A percentile compares a stretch with the other conserved stretches of the same genome.
Conservation (phyloP, 257 asterid species). For the Solanum lycopersicoides region DNA sequence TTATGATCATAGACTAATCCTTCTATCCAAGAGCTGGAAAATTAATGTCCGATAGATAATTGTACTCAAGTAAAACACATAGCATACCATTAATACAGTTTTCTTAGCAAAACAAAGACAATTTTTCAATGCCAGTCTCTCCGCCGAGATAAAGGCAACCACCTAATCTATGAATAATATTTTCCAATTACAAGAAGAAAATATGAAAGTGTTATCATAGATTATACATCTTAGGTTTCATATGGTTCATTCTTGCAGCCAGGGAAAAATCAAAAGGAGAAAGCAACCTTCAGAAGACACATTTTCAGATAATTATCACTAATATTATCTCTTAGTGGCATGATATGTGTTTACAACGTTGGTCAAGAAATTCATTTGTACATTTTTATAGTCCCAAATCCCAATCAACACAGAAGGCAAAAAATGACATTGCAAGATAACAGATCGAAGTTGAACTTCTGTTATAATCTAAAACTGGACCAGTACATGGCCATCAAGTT, state of each 20-base stretch:
- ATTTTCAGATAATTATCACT: background rate
- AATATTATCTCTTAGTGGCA: background rate
- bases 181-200: background rate
- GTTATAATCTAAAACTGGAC: background rate
- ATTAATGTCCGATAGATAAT: background rate
- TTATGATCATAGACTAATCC: background rate
- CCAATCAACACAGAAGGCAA: background rate
- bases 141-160: background rate
- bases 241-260: background rate
- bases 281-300: background rate
- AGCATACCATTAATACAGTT: background rate
- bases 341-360: background rate
- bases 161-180: background rate
- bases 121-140: background rate
- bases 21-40: background rate
- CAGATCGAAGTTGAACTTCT: background rate
- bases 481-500: background rate
- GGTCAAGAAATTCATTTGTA: background rate
- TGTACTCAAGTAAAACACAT: background rate
- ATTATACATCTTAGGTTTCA: background rate
- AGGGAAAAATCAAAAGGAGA: background rate
- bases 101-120: background rate
- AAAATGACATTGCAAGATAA: background rate
- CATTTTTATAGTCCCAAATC: background rate
- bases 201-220: background rate